Base-by-base conservation (phyloP, 306 rosid genomes). In the Vachellia pachyceras region DNA sequence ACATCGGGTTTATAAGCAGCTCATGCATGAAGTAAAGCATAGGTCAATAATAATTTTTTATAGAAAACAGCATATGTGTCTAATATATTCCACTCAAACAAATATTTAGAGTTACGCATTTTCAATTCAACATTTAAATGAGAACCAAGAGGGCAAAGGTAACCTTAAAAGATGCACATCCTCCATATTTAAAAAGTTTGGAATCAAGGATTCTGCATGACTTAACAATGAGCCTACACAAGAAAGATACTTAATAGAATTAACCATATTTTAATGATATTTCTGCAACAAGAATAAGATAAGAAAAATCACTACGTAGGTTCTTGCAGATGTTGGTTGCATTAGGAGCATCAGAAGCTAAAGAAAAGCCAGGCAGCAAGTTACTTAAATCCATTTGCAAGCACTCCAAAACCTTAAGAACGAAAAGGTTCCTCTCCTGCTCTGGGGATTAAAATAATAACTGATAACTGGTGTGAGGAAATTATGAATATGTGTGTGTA, bases 121-220 rank as follows among this genome's bases (percentile, higher is more conserved):
- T 66, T 35, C 74, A 78, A 64, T 36, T 77, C 71, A 72, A 57
- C 81, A 77, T 45, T 72, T 81, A 63, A 69, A 17, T n/a, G 3
- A 80, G 79, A 73, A 41, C 75, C 44, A 6, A 61, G 36, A 77
- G 75, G 25, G 66, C 36, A 23, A 66, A 67, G 17, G 63, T 80
- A 73, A 95, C 99, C 99, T 95, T 74, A 95, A 73, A 73, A 93
- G 95, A 81, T 89, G 97, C 77, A 93, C 83, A 88, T 95, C 99
- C 87, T 95, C 99, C 85, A 78, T 89, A 72, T 84, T 95, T 77
- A 95, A 87, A 74, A 86, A 88, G 76, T 73, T 89, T 60, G 99
- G 99, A 90, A 91, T 90, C 81, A 95, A 89, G 64, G 99, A 95
- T 86, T 95, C 97, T 50, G 98, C 97, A 79, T 95, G 98, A 79